Conservation (phyloP, 176 grass and related monocot genomes). For the Musa schizocarpa region DNA sequence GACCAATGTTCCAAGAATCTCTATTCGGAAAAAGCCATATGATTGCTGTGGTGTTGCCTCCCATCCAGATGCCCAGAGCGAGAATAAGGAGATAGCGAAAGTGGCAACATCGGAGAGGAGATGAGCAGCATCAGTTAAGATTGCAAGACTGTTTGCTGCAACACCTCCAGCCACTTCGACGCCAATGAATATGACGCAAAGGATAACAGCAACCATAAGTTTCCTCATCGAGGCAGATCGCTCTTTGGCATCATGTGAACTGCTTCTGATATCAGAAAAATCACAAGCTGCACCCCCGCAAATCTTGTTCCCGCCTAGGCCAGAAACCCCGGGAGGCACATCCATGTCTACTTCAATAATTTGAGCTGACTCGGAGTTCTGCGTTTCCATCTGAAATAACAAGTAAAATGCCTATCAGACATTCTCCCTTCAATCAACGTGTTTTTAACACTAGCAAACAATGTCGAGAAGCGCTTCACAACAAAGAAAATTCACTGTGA, state of each 20-base stretch:
- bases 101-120: conserved; percentile 15
- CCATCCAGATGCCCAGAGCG: conserved; percentile 15
- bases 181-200: conserved; percentile 13
- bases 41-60: conserved; percentile 17
- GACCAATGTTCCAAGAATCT: conserved; percentile 12
- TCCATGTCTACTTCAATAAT: conserved; percentile 11
- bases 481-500: no score
- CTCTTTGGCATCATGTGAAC: conserved; percentile 11
- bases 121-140: conserved; percentile 21
- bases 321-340: neutral
- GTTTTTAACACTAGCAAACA: no score
- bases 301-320: neutral
- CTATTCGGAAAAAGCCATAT: conserved; percentile 12
- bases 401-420: no score
- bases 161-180: conserved; percentile 12
- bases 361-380: neutral
- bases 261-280: conserved; percentile 12
- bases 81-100: conserved; percentile 20
- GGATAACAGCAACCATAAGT: conserved; percentile 6
- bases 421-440: no score
- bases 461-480: no score
- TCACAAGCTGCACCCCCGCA: conserved; percentile 7
- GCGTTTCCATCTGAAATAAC: conserved; percentile 1
- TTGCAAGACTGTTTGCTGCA: conserved; percentile 15
- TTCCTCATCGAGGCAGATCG: conserved; percentile 14